Evolutionary conservation across 2,329 filamentous ascomycete species (phyloP), one percentile per base, ranked within the genome.

Genomic region (Alternaria angustiovoidea): DNA sequence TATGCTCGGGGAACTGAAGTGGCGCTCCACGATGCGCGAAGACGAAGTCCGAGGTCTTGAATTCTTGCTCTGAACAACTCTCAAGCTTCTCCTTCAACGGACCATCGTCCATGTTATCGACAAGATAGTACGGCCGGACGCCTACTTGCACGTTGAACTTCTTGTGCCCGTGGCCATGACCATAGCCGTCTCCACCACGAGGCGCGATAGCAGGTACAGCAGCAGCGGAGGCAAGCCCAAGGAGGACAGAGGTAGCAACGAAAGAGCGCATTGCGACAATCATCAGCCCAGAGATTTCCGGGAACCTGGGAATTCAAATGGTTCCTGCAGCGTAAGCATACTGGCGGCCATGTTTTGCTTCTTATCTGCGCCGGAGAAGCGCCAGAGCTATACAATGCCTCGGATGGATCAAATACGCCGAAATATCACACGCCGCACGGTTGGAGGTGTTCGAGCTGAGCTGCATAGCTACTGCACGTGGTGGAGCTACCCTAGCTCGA

Each of bases 81-180:
- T 75, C 69, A n/a, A 79, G 68, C 64, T 78, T 77, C 51, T 73
- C 59, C 59, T 78, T 79, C 63, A 79, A 57, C 11, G 74, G 66
- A 2, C 76, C 67, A 3, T 74, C 75, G n/a, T 78, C 74, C 77
- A 79, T 79, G 58, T 78, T 66, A 32, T 79, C 63, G 54, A 79
- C 66, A 26, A 79, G 63, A 38, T 75, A 79, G 57, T 76, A 78
- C 1, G 77, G 77, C 9, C 76, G 71, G 36, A 71, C 68, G 36
- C 76, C 77, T 20, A 79, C 68, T 52, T 78, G 74, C 16, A 78
- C 67, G 34, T 78, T 77, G 63, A 77, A 63, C 47, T 59, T 62
- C 57, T 72, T 66, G 46, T 65, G 59, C 18, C 26, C 55, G 11
- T 55, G 52, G 16, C 57, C 54, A 57, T 67, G 59, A 34, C 63